These are phyloP conservation scores for Calvatia gigantea DNA, from an alignment of 768 basidiomycete genomes.

Conservation along the genomic window DNA sequence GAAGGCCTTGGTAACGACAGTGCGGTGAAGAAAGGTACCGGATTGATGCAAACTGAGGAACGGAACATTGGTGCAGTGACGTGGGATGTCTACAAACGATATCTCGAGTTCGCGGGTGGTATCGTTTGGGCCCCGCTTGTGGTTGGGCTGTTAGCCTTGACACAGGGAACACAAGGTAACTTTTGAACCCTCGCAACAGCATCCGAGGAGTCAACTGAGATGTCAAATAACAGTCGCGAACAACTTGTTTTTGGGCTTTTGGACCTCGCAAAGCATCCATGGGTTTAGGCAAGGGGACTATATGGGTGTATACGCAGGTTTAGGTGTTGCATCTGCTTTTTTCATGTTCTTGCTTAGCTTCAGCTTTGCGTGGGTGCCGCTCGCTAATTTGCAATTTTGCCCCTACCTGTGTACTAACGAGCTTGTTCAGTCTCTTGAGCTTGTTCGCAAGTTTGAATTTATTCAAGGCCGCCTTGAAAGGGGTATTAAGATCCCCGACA, in stretches of 20 bases:
- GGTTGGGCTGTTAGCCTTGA: slow-evolving; percentile 34
- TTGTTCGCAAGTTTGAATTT: slow-evolving; percentile 43
- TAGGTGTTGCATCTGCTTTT: slow-evolving; percentile 48
- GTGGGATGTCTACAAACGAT: slow-evolving; percentile 46
- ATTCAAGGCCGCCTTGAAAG: slow-evolving; percentile 51
- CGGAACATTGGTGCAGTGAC: slow-evolving; percentile 51
- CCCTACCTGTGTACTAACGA: not conserved
- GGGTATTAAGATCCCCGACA: slow-evolving; percentile 56
- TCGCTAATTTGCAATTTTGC: not conserved
- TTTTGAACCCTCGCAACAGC: not conserved
- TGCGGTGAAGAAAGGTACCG: slow-evolving; percentile 23
- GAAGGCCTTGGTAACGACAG: slow-evolving; percentile 16
- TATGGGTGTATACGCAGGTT: slow-evolving; percentile 55
- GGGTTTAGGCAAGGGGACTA: slow-evolving; percentile 62
- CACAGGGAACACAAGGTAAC: slow-evolving; percentile 44
- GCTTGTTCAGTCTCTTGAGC: slow-evolving; percentile 27
- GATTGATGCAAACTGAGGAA: slow-evolving; percentile 56
- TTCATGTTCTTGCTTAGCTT: slow-evolving; percentile 48
- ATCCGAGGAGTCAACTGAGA: not conserved
- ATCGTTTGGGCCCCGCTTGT: slow-evolving; percentile 43
- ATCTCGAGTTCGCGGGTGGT: slow-evolving; percentile 46
- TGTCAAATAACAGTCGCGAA: slow-evolving; percentile 43
- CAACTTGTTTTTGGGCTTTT: slow-evolving; percentile 70
- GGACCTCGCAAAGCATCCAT: slow-evolving; percentile 53
- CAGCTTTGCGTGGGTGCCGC: slow-evolving; percentile 39